Evolutionary conservation across 169 alveolate species (phyloP).

Genomic region (Plasmodium reichenowi): DNA sequence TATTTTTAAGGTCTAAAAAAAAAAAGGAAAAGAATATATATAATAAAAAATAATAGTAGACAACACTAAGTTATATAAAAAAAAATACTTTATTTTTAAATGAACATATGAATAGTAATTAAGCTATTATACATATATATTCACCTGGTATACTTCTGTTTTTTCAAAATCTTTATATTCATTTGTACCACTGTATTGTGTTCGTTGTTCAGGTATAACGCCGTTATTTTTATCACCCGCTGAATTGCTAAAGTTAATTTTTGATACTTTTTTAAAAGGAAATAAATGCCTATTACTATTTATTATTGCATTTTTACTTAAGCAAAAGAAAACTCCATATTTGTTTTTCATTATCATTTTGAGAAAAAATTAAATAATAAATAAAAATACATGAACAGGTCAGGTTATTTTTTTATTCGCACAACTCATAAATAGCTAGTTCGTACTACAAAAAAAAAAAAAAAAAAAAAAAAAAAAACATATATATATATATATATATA

Average conservation of each 20-base stretch:
- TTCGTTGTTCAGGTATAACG: neutral
- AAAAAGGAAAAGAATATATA: neutral
- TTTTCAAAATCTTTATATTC: constrained; percentile 69
- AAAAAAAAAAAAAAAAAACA: neutral
- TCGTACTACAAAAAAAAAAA: constrained; percentile 17
- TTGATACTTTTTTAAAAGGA: constrained; percentile 22
- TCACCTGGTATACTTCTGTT: constrained; percentile 71
- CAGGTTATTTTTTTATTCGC: neutral
- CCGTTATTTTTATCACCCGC: constrained; percentile 28
- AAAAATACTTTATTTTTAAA: neutral
- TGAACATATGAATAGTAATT: no score
- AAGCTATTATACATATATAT: neutral
- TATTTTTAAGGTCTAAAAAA: constrained; percentile 25
- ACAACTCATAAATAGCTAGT: constrained; percentile 25
- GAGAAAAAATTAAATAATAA: no score
- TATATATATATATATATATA: neutral
- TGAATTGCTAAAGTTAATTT: constrained; percentile 35
- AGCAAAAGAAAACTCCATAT: constrained; percentile 9
- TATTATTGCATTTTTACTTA: constrained; percentile 20
- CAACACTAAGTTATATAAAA: neutral
- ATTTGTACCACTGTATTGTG: neutral
- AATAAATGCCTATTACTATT: constrained; percentile 15
- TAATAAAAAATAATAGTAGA: neutral
- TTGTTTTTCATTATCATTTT: constrained; percentile 48
- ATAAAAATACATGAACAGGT: constrained; percentile 40